A percentile compares a stretch with the other conserved stretches of the same genome.
phyloP scores from a whole-genome alignment of 129 eudicot genomes.

The Erigeron canadensis region DNA sequence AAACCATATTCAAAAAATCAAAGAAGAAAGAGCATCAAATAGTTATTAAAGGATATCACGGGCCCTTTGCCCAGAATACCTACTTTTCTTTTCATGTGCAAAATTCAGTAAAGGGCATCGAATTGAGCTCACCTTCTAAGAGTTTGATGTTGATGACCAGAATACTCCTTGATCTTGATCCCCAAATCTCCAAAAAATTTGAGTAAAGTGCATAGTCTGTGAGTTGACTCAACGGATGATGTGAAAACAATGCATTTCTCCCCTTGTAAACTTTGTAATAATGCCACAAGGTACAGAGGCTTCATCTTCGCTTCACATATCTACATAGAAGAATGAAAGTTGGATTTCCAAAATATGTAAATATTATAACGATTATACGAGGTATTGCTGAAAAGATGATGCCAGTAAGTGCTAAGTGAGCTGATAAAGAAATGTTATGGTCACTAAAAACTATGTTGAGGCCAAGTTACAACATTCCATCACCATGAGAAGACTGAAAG shows the following conservation, averaged over 20 bases:
- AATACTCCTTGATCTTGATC: constrained; percentile 68
- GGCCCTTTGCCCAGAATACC: neutral
- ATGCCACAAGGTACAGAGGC: constrained; percentile 68
- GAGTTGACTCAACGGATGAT: constrained; percentile 80
- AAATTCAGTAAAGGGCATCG: neutral
- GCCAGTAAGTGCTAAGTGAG: constrained; percentile 6
- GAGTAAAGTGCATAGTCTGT: constrained; percentile 69
- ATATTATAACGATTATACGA: constrained; percentile 14
- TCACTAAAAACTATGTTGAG: neutral
- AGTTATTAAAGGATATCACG: neutral
- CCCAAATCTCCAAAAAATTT: constrained; percentile 63
- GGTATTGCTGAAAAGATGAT: constrained; percentile 6
- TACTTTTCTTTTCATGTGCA: neutral
- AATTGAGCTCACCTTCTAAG: constrained; percentile 57
- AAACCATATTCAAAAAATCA: neutral
- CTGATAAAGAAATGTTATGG: neutral
- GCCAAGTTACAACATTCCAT: no score
- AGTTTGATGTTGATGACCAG: constrained; percentile 83
- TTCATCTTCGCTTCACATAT: constrained; percentile 70
- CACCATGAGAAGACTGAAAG: neutral
- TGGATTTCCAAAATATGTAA: neutral
- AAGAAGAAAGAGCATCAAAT: neutral
- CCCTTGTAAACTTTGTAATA: constrained; percentile 62
- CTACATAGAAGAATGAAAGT: constrained; percentile 39
- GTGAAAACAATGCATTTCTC: constrained; percentile 91